Conservation (phyloP, 305 asterid genomes). For the Rubia occidens region DNA sequence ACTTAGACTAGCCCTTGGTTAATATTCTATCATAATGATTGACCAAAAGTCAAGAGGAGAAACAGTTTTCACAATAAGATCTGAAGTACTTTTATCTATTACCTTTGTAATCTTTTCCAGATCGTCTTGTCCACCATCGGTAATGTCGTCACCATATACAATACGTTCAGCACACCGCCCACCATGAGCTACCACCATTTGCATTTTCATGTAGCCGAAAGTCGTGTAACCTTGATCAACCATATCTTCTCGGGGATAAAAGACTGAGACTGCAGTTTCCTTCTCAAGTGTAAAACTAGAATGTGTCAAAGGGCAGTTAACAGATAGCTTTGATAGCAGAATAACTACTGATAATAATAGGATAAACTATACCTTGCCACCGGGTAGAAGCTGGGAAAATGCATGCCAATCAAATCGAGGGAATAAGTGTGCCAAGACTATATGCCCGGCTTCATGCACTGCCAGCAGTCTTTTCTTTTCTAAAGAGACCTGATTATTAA, state of each 20-base stretch:
- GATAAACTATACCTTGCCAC: conserved; percentile 65
- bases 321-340: conserved; percentile 9
- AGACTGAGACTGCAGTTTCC: conserved; percentile 98
- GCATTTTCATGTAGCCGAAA: conserved; percentile 96
- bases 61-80: not conserved
- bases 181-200: conserved; percentile 99
- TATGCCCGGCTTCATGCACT: conserved; percentile 98
- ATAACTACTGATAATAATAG: not conserved
- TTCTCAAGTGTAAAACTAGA: conserved; percentile 33
- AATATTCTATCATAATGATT: not conserved
- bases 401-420: conserved; percentile 99
- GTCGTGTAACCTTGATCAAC: conserved; percentile 88
- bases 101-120: conserved; percentile 95
- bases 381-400: conserved; percentile 97
- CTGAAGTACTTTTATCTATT: conserved; percentile 9
- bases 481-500: conserved; percentile 43
- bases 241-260: conserved; percentile 93
- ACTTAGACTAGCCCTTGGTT: not conserved
- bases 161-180: conserved; percentile 96
- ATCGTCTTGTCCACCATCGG: conserved; percentile 94
- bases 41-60: not conserved
- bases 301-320: conserved; percentile 15
- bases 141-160: conserved; percentile 83
- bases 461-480: conserved; percentile 83
- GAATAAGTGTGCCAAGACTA: conserved; percentile 90